These are phyloP conservation scores for Cupressus sempervirens DNA, from an alignment of 75 land plant genomes.

Conservation along the genomic window DNA sequence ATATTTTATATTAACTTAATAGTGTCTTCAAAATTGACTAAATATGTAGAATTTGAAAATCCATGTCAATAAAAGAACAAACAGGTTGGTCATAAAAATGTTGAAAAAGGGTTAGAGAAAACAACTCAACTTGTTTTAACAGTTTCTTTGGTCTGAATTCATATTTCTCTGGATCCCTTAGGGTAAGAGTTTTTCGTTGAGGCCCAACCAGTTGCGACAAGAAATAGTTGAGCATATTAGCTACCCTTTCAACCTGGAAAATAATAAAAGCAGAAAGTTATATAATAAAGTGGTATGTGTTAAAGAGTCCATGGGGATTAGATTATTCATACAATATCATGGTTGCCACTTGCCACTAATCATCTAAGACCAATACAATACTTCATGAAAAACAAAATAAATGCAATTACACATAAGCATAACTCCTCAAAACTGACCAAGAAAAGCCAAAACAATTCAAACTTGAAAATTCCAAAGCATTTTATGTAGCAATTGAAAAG, in stretches of 20 bases:
- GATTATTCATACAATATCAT: background rate
- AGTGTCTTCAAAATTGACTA: background rate
- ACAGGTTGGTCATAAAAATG: background rate
- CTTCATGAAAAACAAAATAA: background rate
- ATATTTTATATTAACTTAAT: background rate
- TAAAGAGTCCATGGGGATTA: background rate
- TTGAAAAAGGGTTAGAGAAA: background rate
- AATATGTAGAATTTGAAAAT: background rate
- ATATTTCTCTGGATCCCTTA: constrained; percentile 97
- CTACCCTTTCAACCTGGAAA: constrained; percentile 94
- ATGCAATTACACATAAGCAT: background rate
- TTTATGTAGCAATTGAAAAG: background rate
- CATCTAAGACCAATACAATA: background rate
- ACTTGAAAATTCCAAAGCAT: background rate
- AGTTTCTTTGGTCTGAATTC: constrained; percentile 90
- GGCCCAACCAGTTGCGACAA: constrained; percentile 90
- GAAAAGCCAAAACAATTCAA: background rate
- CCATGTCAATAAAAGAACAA: background rate
- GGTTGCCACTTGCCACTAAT: background rate
- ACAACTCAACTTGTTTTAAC: constrained; percentile 68
- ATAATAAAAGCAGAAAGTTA: background rate
- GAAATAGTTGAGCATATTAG: constrained; percentile 96
- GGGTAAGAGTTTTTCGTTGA: constrained; percentile 79
- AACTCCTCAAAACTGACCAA: background rate
- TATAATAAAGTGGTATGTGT: background rate